phyloP scores from a whole-genome alignment of 257 asterid species.

The Apocynum venetum region DNA sequence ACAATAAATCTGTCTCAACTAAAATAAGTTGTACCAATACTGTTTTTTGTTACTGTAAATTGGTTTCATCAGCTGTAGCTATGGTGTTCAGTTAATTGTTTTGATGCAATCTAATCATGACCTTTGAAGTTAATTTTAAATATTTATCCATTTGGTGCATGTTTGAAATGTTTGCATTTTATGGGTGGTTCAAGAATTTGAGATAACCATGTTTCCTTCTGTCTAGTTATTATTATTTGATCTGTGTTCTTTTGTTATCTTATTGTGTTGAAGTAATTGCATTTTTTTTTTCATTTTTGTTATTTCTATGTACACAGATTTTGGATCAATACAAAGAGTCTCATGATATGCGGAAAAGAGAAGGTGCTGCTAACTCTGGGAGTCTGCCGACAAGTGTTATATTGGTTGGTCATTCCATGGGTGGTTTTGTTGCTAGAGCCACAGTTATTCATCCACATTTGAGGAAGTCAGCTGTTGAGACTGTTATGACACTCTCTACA shows the following conservation, averaged over 20 bases:
- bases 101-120: not conserved
- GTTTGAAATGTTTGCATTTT: not conserved
- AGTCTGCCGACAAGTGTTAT: slow-evolving; percentile 74
- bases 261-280: slow-evolving; percentile 8
- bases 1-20: not conserved
- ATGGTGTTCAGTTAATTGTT: not conserved
- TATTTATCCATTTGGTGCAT: not conserved
- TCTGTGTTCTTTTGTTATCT: not conserved
- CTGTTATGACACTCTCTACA: slow-evolving; percentile 85
- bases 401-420: slow-evolving; percentile 99
- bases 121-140: not conserved
- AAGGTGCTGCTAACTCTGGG: slow-evolving; percentile 61
- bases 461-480: slow-evolving; percentile 86
- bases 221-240: not conserved
- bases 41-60: not conserved
- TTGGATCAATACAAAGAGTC: slow-evolving; percentile 80
- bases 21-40: not conserved
- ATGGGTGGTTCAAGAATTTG: not conserved
- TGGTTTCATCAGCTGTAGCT: not conserved
- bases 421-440: slow-evolving; percentile 99
- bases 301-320: slow-evolving; percentile 41
- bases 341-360: slow-evolving; percentile 53
- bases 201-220: not conserved
- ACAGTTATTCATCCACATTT: slow-evolving; percentile 80
- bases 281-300: not conserved